These are phyloP conservation scores for Dichomitus squalens DNA, from an alignment of 1,284 basidiomycete genomes.

Conservation along the genomic window DNA sequence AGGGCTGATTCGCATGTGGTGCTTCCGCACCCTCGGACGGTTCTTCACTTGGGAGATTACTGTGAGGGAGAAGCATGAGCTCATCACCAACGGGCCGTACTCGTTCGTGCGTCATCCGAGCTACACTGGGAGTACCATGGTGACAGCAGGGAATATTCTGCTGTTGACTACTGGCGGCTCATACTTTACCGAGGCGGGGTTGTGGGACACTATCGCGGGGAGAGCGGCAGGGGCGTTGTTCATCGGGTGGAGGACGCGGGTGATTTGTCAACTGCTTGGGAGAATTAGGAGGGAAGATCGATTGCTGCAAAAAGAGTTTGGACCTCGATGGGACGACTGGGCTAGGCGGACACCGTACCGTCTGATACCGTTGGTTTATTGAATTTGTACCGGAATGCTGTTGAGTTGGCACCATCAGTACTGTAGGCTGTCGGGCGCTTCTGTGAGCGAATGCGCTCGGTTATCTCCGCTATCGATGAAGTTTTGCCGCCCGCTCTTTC, in stretches of 20 bases:
- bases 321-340: constrained; percentile 18
- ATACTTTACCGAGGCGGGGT: constrained; percentile 2
- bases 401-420: too few species aligned
- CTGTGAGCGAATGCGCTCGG: too few species aligned
- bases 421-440: too few species aligned
- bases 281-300: constrained; percentile 13
- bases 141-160: constrained; percentile 1
- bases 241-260: neutral
- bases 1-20: constrained; percentile 3
- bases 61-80: constrained; percentile 11
- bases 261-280: neutral
- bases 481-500: too few species aligned
- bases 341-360: constrained; percentile 12
- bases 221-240: neutral
- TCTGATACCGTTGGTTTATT: constrained; percentile 17
- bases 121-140: constrained; percentile 11
- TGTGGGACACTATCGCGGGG: neutral
- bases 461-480: too few species aligned
- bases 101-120: constrained; percentile 18
- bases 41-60: constrained; percentile 20
- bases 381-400: neutral
- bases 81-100: constrained; percentile 22
- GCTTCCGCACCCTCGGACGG: constrained; percentile 11
- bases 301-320: constrained; percentile 16
- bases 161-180: neutral